Conservation (phyloP, 2,329 filamentous ascomycete genomes). For the Pseudocercospora fuligena region DNA sequence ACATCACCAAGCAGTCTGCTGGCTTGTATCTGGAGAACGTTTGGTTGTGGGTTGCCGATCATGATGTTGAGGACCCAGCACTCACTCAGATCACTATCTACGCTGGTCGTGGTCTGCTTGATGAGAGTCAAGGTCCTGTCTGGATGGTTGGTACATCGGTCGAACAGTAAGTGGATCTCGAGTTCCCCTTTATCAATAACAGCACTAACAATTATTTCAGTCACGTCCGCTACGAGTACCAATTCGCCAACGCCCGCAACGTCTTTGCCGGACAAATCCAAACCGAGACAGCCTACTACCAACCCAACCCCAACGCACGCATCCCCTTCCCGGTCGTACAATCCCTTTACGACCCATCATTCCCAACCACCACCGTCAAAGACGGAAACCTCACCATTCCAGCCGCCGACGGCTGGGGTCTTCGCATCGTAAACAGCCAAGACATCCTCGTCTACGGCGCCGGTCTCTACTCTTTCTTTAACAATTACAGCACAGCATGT, state of each 20-base stretch:
- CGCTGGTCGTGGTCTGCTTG: slow-evolving; percentile 83
- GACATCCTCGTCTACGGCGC: slow-evolving; percentile 66
- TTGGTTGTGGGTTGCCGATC: slow-evolving; percentile 92
- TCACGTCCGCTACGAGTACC: slow-evolving; percentile 74
- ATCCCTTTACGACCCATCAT: slow-evolving; percentile 70
- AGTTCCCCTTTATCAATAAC: not conserved
- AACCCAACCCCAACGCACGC: slow-evolving; percentile 76
- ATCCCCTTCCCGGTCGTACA: slow-evolving; percentile 67
- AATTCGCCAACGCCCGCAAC: slow-evolving; percentile 75
- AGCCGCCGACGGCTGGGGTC: slow-evolving; percentile 64
- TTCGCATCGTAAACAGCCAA: slow-evolving; percentile 63
- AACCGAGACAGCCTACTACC: slow-evolving; percentile 85
- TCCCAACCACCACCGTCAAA: slow-evolving; percentile 55
- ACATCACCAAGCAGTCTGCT: slow-evolving; percentile 59
- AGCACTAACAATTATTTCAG: not conserved
- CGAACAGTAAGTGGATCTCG: slow-evolving; percentile 50
- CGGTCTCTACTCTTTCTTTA: slow-evolving; percentile 71
- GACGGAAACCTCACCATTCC: slow-evolving; percentile 38
- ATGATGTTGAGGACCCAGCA: slow-evolving; percentile 77
- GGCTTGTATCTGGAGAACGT: slow-evolving; percentile 81
- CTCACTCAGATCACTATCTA: slow-evolving; percentile 82
- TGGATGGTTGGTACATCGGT: slow-evolving; percentile 70
- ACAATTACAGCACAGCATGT: slow-evolving; percentile 60
- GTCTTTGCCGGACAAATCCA: slow-evolving; percentile 83
- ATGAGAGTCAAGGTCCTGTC: slow-evolving; percentile 70